Evolutionary conservation across 208 protist species (phyloP).

Genomic region (Acanthamoeba sp.): DNA sequence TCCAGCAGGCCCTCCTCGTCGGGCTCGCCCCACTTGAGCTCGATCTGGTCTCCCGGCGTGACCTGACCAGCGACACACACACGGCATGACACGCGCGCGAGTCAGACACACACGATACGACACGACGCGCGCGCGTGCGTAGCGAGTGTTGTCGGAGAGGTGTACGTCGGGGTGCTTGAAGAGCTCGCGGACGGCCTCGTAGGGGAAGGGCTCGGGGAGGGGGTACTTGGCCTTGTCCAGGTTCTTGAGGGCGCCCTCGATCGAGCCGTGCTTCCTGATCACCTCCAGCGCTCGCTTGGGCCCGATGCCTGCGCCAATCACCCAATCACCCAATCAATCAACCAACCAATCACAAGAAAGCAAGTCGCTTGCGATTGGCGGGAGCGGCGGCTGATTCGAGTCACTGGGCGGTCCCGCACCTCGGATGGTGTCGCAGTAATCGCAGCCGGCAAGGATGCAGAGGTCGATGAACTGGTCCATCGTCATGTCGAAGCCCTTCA

Average conservation of each 20-base stretch:
- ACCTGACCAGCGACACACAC: constrained; percentile 89
- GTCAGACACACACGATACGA: too few species aligned
- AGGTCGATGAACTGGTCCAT: constrained; percentile 82
- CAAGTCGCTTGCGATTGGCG: too few species aligned
- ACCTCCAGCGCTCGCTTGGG: constrained; percentile 96
- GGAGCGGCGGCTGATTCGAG: too few species aligned
- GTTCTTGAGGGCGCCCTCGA: constrained; percentile 95
- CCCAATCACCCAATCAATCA: background rate
- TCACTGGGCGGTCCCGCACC: too few species aligned
- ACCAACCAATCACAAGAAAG: background rate
- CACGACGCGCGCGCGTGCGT: too few species aligned
- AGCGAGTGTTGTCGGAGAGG: too few species aligned
- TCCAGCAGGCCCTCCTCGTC: constrained; percentile 97
- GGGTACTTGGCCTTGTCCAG: constrained; percentile 86
- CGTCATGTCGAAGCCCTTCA: constrained; percentile 83
- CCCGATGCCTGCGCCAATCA: constrained; percentile 94
- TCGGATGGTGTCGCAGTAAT: constrained; percentile 98
- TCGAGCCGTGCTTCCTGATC: constrained; percentile 95
- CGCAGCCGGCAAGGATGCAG: constrained; percentile 98
- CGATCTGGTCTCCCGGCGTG: constrained; percentile 69
- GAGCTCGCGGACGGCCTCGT: constrained; percentile 93
- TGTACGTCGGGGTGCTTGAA: constrained; percentile 95
- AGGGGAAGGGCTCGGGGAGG: constrained; percentile 93
- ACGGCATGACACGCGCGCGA: too few species aligned
- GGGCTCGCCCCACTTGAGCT: constrained; percentile 93